Conservation (phyloP, 1,284 basidiomycete species). For the Ganoderma boninense region DNA sequence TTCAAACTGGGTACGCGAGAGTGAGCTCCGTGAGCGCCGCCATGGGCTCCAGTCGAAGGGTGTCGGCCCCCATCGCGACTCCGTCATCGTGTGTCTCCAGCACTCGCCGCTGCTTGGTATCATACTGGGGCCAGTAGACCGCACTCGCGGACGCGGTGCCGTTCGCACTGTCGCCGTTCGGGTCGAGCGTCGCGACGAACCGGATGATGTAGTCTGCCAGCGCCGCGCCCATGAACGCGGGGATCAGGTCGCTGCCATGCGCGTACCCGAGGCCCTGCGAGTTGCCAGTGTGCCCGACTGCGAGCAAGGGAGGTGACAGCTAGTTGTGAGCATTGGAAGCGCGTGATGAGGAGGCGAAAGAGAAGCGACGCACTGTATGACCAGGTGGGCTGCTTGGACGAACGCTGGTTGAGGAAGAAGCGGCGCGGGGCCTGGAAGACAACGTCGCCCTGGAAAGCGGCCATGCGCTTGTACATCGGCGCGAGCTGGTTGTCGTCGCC, state of each 20-base stretch:
- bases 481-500: conserved; percentile 28
- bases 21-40: conserved; percentile 1
- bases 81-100: conserved; percentile 26
- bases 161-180: conserved; percentile 26
- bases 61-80: conserved; percentile 31
- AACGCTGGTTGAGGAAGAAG: conserved; percentile 39
- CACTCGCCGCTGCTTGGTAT: conserved; percentile 17
- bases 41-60: conserved; percentile 17
- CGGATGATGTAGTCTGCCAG: conserved; percentile 33
- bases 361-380: conserved; percentile 55
- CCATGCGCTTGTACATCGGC: conserved; percentile 40
- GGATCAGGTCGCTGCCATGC: conserved; percentile 30
- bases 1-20: not conserved
- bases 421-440: conserved; percentile 56
- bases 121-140: conserved; percentile 32
- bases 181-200: conserved; percentile 34
- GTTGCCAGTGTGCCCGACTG: conserved; percentile 53
- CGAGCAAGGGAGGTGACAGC: too few relatives aligned
- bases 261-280: conserved; percentile 51
- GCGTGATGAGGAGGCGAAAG: too few relatives aligned
- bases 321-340: too few relatives aligned
- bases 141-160: conserved; percentile 11
- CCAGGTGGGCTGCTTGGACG: conserved; percentile 54
- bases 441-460: conserved; percentile 41
- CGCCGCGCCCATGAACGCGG: conserved; percentile 20